Conservation (phyloP, 2,329 filamentous ascomycete genomes). For the Aspergillaceae sp. region DNA sequence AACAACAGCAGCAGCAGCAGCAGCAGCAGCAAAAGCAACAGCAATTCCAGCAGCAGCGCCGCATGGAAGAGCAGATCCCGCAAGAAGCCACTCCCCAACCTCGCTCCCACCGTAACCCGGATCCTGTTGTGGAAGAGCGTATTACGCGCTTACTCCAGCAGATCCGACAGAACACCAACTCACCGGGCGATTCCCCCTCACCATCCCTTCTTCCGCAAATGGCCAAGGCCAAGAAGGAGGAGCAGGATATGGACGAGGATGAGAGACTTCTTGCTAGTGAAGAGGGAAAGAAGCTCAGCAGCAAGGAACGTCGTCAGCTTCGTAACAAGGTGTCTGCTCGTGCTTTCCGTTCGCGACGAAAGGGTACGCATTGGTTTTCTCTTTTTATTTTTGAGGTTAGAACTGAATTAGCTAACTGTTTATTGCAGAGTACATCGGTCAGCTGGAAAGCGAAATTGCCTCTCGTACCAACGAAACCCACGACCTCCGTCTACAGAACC, state of each 20-base stretch:
- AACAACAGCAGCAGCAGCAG: constrained; percentile 52
- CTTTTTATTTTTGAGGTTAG: not conserved
- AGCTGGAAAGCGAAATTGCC: constrained; percentile 84
- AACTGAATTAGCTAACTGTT: not conserved
- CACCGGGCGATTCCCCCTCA: constrained; percentile 40
- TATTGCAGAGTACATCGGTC: constrained; percentile 78
- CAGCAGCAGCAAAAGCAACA: constrained; percentile 42
- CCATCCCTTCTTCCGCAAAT: constrained; percentile 51
- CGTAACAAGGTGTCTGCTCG: constrained; percentile 98
- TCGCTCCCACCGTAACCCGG: constrained; percentile 38
- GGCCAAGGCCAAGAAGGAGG: constrained; percentile 75
- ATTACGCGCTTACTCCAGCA: constrained; percentile 88
- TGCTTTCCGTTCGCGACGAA: constrained; percentile 94
- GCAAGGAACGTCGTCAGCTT: constrained; percentile 93
- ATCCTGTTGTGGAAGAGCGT: constrained; percentile 78
- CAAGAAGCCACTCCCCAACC: constrained; percentile 17
- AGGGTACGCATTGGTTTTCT: constrained; percentile 56
- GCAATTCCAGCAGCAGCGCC: constrained; percentile 6
- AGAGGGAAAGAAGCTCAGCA: constrained; percentile 97
- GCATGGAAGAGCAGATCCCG: constrained; percentile 20
- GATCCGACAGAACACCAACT: constrained; percentile 68
- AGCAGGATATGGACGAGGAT: constrained; percentile 98
- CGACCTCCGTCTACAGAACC: constrained; percentile 72
- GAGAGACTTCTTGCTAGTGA: constrained; percentile 90
- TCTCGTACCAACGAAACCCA: constrained; percentile 74